A percentile compares a stretch with the other conserved stretches of the same genome.
Conservation (phyloP, 2,329 filamentous ascomycete genomes). For the Aspergillus floridensis region DNA sequence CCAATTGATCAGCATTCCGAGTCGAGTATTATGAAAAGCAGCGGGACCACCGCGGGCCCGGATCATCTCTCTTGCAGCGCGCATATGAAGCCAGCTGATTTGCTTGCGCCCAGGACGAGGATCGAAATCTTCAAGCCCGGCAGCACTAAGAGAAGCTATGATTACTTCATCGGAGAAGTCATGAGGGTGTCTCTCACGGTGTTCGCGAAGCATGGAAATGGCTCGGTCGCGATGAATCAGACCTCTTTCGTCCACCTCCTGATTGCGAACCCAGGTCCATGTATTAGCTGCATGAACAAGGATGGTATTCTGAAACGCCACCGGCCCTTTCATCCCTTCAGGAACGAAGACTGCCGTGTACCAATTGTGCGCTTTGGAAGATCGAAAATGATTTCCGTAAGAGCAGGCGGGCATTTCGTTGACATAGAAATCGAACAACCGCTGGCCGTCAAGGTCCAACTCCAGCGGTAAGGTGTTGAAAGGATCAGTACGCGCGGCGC, state of each 20-base stretch:
- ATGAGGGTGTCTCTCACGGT: slow-evolving; percentile 29
- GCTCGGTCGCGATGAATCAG: slow-evolving; percentile 35
- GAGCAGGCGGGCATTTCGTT: slow-evolving; percentile 41
- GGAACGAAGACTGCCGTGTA: slow-evolving; percentile 40
- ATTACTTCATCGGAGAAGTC: slow-evolving; percentile 41
- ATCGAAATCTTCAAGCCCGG: slow-evolving; percentile 41
- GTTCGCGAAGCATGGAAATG: slow-evolving; percentile 34
- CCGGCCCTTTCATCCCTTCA: slow-evolving; percentile 40
- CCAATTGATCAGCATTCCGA: slow-evolving; percentile 44
- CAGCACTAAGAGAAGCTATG: slow-evolving; percentile 40
- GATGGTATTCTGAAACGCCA: slow-evolving; percentile 40
- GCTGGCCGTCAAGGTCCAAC: slow-evolving; percentile 30
- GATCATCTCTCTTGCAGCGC: slow-evolving; percentile 39
- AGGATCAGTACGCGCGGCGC: slow-evolving; percentile 38
- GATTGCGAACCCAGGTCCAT: slow-evolving; percentile 37
- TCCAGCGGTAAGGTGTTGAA: slow-evolving; percentile 38
- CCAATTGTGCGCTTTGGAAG: slow-evolving; percentile 38
- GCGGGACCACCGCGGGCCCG: slow-evolving; percentile 36
- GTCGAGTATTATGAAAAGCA: slow-evolving; percentile 36
- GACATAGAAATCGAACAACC: slow-evolving; percentile 42
- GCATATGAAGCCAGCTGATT: slow-evolving; percentile 42
- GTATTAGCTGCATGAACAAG: slow-evolving; percentile 41
- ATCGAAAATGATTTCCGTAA: slow-evolving; percentile 37
- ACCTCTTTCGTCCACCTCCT: slow-evolving; percentile 30
- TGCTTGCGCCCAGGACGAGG: slow-evolving; percentile 37